A percentile compares a stretch with the other conserved stretches of the same genome.
phyloP scores from a whole-genome alignment of 106 monocot genomes.

The Allium cepa region DNA sequence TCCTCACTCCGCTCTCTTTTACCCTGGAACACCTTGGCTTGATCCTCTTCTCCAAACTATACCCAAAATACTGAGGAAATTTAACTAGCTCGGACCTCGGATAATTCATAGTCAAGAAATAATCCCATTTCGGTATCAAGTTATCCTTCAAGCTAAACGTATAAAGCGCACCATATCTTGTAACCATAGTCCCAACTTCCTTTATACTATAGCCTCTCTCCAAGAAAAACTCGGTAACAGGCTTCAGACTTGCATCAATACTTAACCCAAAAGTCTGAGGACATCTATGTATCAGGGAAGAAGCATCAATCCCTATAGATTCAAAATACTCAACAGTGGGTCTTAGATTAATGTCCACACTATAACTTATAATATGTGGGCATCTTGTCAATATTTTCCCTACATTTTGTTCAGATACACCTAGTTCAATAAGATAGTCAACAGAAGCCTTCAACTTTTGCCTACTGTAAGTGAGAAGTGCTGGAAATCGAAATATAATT shows the following conservation, averaged over 20 bases:
- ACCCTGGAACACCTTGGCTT: conserved; percentile 60
- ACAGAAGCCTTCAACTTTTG: conserved; percentile 64
- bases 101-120: conserved; percentile 68
- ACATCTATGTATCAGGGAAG: conserved; percentile 53
- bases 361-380: conserved; percentile 89
- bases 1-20: conserved; percentile 37
- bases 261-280: conserved; percentile 93
- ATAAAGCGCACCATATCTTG: conserved; percentile 70
- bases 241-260: conserved; percentile 72
- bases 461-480: conserved; percentile 83
- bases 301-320: conserved; percentile 59
- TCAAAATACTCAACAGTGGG: conserved; percentile 71
- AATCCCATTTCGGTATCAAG: conserved; percentile 88
- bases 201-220: conserved; percentile 56
- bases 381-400: conserved; percentile 93
- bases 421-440: conserved; percentile 64
- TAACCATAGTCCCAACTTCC: conserved; percentile 71
- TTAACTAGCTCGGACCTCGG: conserved; percentile 75
- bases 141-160: conserved; percentile 81
- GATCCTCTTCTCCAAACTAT: conserved; percentile 68
- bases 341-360: conserved; percentile 68
- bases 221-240: conserved; percentile 83
- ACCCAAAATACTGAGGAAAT: conserved; percentile 92
- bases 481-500: conserved; percentile 82
- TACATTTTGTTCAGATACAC: conserved; percentile 59